phyloP scores from a whole-genome alignment of 352 stramenopile species.

The Globisporangium paroecandrum region DNA sequence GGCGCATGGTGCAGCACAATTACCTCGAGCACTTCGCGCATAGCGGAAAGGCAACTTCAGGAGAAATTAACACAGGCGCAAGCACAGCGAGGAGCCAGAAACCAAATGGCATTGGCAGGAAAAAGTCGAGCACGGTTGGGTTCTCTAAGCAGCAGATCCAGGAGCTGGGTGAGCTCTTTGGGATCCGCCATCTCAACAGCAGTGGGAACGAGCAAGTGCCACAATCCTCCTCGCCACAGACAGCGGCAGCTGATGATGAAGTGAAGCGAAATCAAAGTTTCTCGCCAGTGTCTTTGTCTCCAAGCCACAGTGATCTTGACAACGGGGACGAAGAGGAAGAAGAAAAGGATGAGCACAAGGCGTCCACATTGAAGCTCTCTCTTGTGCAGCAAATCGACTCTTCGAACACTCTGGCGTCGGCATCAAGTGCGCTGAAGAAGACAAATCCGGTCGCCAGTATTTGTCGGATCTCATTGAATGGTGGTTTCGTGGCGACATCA shows the following conservation, averaged over 20 bases:
- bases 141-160: conserved; percentile 45
- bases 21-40: conserved; percentile 60
- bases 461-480: conserved; percentile 8
- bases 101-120: conserved; percentile 2
- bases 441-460: neutral
- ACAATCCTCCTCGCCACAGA: neutral
- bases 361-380: neutral
- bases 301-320: neutral
- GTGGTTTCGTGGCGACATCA: neutral
- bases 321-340: neutral
- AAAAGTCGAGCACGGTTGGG: conserved; percentile 13
- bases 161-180: conserved; percentile 51
- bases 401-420: neutral
- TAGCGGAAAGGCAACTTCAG: conserved; percentile 13
- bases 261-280: neutral
- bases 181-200: conserved; percentile 23
- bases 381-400: neutral
- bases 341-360: neutral
- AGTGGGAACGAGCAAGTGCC: neutral
- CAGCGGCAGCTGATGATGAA: neutral
- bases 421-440: neutral
- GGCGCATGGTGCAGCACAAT: conserved; percentile 63
- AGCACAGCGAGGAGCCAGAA: neutral
- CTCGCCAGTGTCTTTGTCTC: neutral
- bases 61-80: conserved; percentile 26